Evolutionary conservation across 306 rosid genomes (phyloP).

Genomic region (Prunus persica): Prunus_persica_NCBIv2 NC_034009.1:46178501-46179000

Average conservation of each 20-base stretch:
- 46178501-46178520: constrained; percentile 78
- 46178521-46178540: constrained; percentile 32
- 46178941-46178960: neutral
- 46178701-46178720: constrained; percentile 71
- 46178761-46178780: constrained; percentile 16
- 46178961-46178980: neutral
- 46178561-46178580: neutral
- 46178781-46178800: neutral
- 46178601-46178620: neutral
- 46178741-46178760: constrained; percentile 37
- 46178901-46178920: neutral
- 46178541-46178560: constrained; percentile 33
- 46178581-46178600: constrained; percentile 11
- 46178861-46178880: neutral
- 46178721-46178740: constrained; percentile 64
- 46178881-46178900: neutral
- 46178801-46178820: constrained; percentile 29
- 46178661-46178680: constrained; percentile 59
- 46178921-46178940: too few species aligned
- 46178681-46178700: constrained; percentile 73
- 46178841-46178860: neutral
- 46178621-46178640: constrained; percentile 7
- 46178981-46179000: neutral
- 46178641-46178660: constrained; percentile 45
- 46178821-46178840: constrained; percentile 34